Percentiles rank a stretch among this genome's conserved stretches.
These are phyloP conservation scores for Talaromyces rugulosus DNA, from an alignment of 2,329 filamentous ascomycete genomes.

Conservation along the genomic window DNA sequence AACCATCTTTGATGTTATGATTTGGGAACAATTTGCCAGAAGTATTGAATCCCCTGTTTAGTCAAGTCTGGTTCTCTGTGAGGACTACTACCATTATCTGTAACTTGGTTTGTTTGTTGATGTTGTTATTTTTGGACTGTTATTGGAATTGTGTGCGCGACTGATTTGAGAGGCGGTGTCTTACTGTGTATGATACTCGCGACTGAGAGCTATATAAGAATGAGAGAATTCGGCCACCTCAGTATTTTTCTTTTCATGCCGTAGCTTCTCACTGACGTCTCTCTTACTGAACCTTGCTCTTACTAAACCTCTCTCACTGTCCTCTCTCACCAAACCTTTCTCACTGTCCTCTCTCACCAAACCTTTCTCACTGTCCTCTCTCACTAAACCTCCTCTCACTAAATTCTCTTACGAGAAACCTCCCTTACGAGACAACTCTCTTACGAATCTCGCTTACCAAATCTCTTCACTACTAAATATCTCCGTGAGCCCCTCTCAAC, in stretches of 20 bases:
- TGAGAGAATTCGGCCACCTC: slow-evolving; percentile 6
- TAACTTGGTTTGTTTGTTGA: background rate
- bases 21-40: slow-evolving; percentile 1
- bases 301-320: no score
- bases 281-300: no score
- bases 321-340: no score
- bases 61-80: background rate
- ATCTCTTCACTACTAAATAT: no score
- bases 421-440: no score
- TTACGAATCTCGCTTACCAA: no score
- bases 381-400: no score
- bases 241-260: background rate
- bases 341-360: no score
- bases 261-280: no score
- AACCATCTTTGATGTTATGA: background rate
- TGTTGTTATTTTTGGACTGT: background rate
- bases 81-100: background rate
- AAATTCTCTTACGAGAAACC: no score
- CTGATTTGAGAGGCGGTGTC: background rate
- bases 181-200: slow-evolving; percentile 19
- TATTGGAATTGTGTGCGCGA: background rate
- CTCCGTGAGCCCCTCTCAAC: no score
- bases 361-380: no score
- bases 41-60: background rate
- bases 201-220: slow-evolving; percentile 23